Conservation (phyloP, 2,329 filamentous ascomycete genomes). For the Fusarium globosum region DNA sequence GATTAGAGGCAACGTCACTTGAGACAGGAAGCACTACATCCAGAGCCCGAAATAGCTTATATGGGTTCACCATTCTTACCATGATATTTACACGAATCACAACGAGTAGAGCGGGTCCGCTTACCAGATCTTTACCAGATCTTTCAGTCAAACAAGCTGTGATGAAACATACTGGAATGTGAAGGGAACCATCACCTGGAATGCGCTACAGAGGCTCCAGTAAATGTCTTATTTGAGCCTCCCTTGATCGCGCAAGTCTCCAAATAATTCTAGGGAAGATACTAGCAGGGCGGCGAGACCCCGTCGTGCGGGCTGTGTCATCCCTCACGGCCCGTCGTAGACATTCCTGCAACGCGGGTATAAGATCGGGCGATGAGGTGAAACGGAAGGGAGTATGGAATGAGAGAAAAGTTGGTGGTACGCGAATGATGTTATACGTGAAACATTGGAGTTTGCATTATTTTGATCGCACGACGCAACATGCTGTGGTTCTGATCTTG, state of each 20-base stretch:
- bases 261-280: neutral
- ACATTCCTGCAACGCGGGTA: neutral
- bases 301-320: neutral
- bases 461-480: neutral
- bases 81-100: neutral
- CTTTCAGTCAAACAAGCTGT: neutral
- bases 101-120: accelerated
- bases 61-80: neutral
- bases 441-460: slow-evolving; percentile 2
- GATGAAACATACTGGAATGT: slow-evolving; percentile 18
- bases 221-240: slow-evolving; percentile 17
- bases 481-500: neutral
- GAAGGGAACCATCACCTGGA: neutral
- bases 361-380: neutral
- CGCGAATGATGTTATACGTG: neutral
- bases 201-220: neutral
- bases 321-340: neutral
- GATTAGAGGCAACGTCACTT: neutral
- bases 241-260: slow-evolving; percentile 6
- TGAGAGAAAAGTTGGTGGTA: neutral
- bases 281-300: neutral
- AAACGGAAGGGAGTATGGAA: neutral
- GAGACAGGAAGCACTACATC: accelerated
- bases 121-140: neutral
- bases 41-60: neutral